A percentile compares a stretch with the other conserved stretches of the same genome.
These are phyloP conservation scores for Boechera divaricarpa DNA, from an alignment of 345 rosid genomes.

Conservation along the genomic window DNA sequence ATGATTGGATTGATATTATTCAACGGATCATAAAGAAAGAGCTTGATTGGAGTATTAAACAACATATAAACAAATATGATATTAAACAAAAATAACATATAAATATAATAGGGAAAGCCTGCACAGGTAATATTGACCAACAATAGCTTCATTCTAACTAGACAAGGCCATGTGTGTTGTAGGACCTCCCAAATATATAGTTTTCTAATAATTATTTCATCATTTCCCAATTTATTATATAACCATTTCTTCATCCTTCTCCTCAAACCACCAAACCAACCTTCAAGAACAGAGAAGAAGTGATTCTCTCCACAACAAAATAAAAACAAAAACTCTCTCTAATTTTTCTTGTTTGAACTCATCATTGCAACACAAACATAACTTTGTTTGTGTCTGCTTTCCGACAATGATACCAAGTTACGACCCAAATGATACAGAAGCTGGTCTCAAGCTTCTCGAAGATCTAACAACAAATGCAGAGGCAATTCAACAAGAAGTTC, in stretches of 20 bases:
- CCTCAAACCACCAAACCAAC: constrained; percentile 47
- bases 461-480: constrained; percentile 70
- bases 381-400: constrained; percentile 37
- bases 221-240: constrained; percentile 61
- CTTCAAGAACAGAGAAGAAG: constrained; percentile 37
- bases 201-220: constrained; percentile 41
- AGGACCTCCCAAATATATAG: constrained; percentile 65
- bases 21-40: constrained; percentile 50
- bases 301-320: constrained; percentile 16
- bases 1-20: constrained; percentile 44
- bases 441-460: constrained; percentile 75
- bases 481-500: constrained; percentile 61
- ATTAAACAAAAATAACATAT: constrained; percentile 17
- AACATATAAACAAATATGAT: constrained; percentile 35
- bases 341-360: neutral
- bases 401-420: constrained; percentile 65
- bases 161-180: constrained; percentile 91
- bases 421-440: constrained; percentile 77
- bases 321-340: neutral
- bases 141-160: constrained; percentile 60
- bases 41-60: constrained; percentile 45
- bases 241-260: constrained; percentile 51
- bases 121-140: constrained; percentile 67
- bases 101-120: constrained; percentile 35
- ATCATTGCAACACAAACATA: constrained; percentile 41